phyloP scores from a whole-genome alignment of 1,284 basidiomycete species.

The Peniophora sp. region DNA sequence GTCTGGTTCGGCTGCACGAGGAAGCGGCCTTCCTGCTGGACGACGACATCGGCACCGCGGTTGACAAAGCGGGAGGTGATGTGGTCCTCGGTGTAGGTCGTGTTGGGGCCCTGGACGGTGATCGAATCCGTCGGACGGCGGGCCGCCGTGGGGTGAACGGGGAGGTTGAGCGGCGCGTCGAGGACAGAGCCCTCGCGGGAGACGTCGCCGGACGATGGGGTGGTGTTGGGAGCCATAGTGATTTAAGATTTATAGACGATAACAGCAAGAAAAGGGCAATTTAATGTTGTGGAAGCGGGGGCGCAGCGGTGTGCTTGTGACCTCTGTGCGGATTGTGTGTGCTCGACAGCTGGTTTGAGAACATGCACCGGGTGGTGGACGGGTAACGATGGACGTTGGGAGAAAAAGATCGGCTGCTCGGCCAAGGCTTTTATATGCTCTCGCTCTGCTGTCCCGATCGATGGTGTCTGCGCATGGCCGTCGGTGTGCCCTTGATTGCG shows the following conservation, averaged over 20 bases:
- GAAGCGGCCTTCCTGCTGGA: constrained; percentile 62
- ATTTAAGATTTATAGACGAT: constrained; percentile 9
- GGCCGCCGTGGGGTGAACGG: constrained; percentile 80
- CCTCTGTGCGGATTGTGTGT: constrained; percentile 75
- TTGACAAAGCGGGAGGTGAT: constrained; percentile 84
- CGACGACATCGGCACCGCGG: constrained; percentile 71
- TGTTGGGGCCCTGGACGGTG: constrained; percentile 80
- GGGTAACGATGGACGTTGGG: constrained; percentile 1
- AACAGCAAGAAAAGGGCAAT: constrained; percentile 15
- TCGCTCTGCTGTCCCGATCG: background rate
- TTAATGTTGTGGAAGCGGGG: constrained; percentile 50
- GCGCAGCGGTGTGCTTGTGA: constrained; percentile 61
- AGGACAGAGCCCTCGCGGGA: constrained; percentile 60
- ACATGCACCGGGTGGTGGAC: constrained; percentile 54
- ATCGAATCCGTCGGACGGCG: constrained; percentile 66
- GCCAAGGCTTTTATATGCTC: background rate
- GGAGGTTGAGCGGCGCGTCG: constrained; percentile 42
- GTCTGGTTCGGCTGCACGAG: constrained; percentile 71
- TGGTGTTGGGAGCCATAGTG: constrained; percentile 45
- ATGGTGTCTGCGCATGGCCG: too few species aligned
- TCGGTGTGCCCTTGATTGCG: too few species aligned
- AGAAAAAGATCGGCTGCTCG: background rate
- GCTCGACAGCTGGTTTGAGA: constrained; percentile 79
- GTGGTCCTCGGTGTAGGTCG: constrained; percentile 71
- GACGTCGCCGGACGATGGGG: constrained; percentile 47